phyloP scores from a whole-genome alignment of 2,329 filamentous ascomycete species.

The Lachnellula subtilissima region DNA sequence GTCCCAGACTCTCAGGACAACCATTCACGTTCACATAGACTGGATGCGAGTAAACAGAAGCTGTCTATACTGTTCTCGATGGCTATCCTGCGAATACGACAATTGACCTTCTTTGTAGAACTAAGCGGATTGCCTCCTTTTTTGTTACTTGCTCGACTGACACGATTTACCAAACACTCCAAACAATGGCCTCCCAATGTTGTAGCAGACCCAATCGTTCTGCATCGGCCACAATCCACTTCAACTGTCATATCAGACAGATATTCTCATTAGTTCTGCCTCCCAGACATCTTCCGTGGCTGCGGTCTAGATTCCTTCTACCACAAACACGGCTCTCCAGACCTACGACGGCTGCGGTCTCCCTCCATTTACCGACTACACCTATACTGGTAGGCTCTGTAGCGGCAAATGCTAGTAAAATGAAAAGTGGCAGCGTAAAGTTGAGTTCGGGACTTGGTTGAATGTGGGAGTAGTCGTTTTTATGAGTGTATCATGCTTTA shows the following conservation, averaged over 20 bases:
- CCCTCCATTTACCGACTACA: conserved; percentile 11
- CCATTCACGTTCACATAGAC: conserved; percentile 15
- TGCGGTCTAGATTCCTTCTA: neutral
- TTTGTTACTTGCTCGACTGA: neutral
- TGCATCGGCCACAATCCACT: conserved; percentile 14
- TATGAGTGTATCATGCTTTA: neutral
- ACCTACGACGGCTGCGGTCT: conserved; percentile 13
- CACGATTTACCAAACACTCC: conserved; percentile 8
- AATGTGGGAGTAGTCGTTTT: neutral
- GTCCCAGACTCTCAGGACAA: conserved; percentile 3
- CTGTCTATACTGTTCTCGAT: conserved; percentile 12
- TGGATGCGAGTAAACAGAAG: conserved; percentile 8
- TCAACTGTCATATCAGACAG: conserved; percentile 5
- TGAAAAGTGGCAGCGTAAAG: neutral
- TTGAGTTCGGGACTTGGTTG: neutral
- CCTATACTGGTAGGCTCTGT: conserved; percentile 9
- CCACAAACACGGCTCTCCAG: conserved; percentile 1
- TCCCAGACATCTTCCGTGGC: conserved; percentile 10
- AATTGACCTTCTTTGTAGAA: conserved; percentile 11
- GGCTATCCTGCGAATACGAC: conserved; percentile 5
- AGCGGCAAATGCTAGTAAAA: neutral
- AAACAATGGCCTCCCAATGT: conserved; percentile 16
- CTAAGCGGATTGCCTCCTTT: neutral
- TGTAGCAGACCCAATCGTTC: conserved; percentile 8
- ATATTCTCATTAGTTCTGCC: conserved; percentile 8